Conservation (phyloP, 1,139 yeast species). For the Magnusiomyces tetraspermus region DNA sequence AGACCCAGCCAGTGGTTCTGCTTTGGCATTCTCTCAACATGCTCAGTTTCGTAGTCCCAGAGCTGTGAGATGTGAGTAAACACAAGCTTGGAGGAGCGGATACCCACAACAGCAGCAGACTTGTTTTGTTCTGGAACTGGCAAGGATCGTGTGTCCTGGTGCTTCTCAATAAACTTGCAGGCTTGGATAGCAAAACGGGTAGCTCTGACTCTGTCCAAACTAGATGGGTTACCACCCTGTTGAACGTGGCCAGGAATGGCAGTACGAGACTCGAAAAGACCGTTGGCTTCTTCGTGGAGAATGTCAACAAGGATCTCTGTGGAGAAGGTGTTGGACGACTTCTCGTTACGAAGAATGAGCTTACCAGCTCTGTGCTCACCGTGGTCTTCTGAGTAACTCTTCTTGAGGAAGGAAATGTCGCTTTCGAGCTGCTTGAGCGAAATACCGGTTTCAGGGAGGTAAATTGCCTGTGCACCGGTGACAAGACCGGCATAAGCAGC, state of each 20-base stretch:
- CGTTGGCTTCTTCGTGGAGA: conserved; percentile 64
- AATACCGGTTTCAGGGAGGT: conserved; percentile 85
- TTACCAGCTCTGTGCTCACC: conserved; percentile 86
- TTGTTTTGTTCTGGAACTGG: conserved; percentile 33
- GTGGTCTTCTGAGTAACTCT: conserved; percentile 59
- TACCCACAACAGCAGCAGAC: conserved; percentile 83
- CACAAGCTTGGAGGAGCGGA: conserved; percentile 65
- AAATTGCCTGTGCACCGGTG: conserved; percentile 87
- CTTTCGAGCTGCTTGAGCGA: conserved; percentile 60
- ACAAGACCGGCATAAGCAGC: conserved; percentile 81
- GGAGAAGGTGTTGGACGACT: conserved; percentile 72
- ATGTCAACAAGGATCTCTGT: conserved; percentile 78
- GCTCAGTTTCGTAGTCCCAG: conserved; percentile 79
- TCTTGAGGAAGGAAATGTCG: conserved; percentile 63
- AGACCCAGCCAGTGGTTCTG: conserved; percentile 70
- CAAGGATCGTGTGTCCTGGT: conserved; percentile 21
- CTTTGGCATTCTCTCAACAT: conserved; percentile 78
- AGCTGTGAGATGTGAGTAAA: conserved; percentile 66
- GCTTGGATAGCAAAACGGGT: conserved; percentile 88
- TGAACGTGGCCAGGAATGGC: conserved; percentile 98
- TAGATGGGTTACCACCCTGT: conserved; percentile 94
- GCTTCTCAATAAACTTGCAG: conserved; percentile 66
- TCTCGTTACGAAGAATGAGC: conserved; percentile 72
- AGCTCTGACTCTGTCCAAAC: conserved; percentile 88
- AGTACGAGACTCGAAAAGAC: conserved; percentile 80